Evolutionary conservation across 768 basidiomycete species (phyloP), one percentile per base, ranked within the genome.

Genomic region (Cubamyces lactineus): DNA sequence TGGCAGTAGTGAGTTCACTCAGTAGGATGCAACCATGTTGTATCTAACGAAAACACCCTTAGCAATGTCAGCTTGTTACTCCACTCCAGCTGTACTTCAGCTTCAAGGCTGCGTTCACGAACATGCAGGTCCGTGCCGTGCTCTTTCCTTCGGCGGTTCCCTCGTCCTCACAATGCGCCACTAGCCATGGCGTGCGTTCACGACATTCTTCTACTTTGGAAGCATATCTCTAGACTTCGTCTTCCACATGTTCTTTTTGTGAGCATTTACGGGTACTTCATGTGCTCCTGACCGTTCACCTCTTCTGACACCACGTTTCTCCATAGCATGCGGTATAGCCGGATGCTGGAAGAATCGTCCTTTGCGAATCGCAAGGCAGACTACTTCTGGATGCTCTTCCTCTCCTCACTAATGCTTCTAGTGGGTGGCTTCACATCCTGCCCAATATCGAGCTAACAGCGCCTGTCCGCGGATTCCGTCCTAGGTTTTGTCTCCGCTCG

Each of bases 211-310:
- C 69, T 99, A 96, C 76, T 98, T 98, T 76, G 97, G 96, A 12
- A 84, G 89, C 1, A 86, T 98, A 71, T 94, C 91, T 4, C 78
- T 98, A 21, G 96, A 98, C 74, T 94, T 98, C 68, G 83, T 96
- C 61, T 97, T 98, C 76, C 96, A 98, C 73, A 82, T 99, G 55
- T 98, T 98, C 81, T 99, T 98, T 82, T 97, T 99, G 96, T 96
- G 72, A 74, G 95, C 2, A 21, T 24, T 2, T 15, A 16, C n/a
- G 12, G 9, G 11, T 6, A 6, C 19, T 21, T 24, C 9, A 5
- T 4, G 11, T 34, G 12, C 17, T 17, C 23, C 16, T 40, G n/a
- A 30, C 19, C 11, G n/a, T 23, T n/a, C 45, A 5, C 2, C 34
- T n/a, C 26, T 5, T 43, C 28, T 47, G 15, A 54, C 47, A 55